Evolutionary conservation across 1,284 basidiomycete genomes (phyloP).

Genomic region (Cutaneotrichosporon spelunceum): DNA sequence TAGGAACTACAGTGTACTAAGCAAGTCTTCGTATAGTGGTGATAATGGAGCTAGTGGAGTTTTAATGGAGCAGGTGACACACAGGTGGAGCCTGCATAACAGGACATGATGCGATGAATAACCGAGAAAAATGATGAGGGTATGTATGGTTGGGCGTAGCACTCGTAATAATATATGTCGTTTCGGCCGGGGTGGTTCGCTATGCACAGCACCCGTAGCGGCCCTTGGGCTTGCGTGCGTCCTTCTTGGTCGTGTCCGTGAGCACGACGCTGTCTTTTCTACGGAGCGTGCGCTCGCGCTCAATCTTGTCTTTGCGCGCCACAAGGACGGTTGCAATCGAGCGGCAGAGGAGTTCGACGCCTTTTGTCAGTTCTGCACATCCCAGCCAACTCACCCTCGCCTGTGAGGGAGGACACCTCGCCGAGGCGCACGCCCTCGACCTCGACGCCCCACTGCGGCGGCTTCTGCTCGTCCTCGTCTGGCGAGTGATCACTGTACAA

Average conservation of each 20-base stretch:
- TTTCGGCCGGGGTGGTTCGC: background rate
- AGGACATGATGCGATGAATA: background rate
- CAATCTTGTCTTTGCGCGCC: slow-evolving; percentile 46
- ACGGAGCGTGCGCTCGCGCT: slow-evolving; percentile 40
- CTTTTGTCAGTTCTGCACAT: slow-evolving; percentile 12
- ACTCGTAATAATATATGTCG: background rate
- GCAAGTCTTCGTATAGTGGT: background rate
- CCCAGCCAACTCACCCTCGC: slow-evolving; percentile 36
- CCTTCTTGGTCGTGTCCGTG: slow-evolving; percentile 29
- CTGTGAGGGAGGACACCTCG: slow-evolving; percentile 44
- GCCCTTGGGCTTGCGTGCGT: slow-evolving; percentile 18
- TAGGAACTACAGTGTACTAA: slow-evolving; percentile 12
- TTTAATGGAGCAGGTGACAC: background rate
- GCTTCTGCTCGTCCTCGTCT: slow-evolving; percentile 24
- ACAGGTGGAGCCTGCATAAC: background rate
- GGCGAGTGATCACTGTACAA: slow-evolving; percentile 23
- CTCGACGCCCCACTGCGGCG: slow-evolving; percentile 39
- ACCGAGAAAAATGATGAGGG: background rate
- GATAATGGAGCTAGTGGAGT: no score
- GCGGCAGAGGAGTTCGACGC: slow-evolving; percentile 48
- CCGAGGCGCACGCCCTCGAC: slow-evolving; percentile 45
- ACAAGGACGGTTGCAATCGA: slow-evolving; percentile 45
- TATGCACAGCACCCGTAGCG: slow-evolving; percentile 21
- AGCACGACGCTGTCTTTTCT: slow-evolving; percentile 48
- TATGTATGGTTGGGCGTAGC: background rate